Base-by-base conservation (phyloP, 2,329 filamentous ascomycete species). In the Scedosporium boydii region DNA sequence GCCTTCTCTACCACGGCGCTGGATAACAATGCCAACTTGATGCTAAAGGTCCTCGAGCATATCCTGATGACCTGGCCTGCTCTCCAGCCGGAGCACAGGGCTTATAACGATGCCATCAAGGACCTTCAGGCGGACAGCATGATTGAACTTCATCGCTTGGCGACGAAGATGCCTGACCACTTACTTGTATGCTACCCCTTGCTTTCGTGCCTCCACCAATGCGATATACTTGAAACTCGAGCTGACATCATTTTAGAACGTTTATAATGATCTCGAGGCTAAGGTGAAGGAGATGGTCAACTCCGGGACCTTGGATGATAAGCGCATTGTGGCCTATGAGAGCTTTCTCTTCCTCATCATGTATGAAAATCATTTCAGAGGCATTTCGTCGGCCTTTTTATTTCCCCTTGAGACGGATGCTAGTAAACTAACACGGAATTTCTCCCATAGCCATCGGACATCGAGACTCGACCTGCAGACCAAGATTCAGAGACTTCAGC, bases 261-360 rank as follows among this genome's bases (percentile, higher is more conserved):
- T 96, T 29, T 98, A 97, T 71, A 89, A 93, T 63, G 86, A 95
- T 68, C 84, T 99, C 29, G 90, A 96, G 72, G 82, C 81, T 44
- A 91, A 91, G 70, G 87, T 98, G 64, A 88, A 88, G 64, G 89
- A 93, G 72, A 87, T 96, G 78, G 82, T 89, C 71, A 80, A 86
- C 65, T 85, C 89, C 58, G 85, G 89, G 34, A 82, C 83, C 61
- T 77, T 89, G 34, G 93, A 97, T 69, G 88, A 93, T 69, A 91
- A 93, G 70, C 85, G 93, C 38, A 86, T 90, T 63, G 87, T 95
- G 70, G 91, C 93, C 1, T 93, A 96, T 69, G 90, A 87, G 68
- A 93, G 92, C 9, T 93, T 98, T 66, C 80, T 98, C 0, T 96
- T 99, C 72, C 95, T 96, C 64, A 95, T 99, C 65, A 88, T 95